Conservation (phyloP, 2,329 filamentous ascomycete genomes). For the Scytalidium lignicola region DNA sequence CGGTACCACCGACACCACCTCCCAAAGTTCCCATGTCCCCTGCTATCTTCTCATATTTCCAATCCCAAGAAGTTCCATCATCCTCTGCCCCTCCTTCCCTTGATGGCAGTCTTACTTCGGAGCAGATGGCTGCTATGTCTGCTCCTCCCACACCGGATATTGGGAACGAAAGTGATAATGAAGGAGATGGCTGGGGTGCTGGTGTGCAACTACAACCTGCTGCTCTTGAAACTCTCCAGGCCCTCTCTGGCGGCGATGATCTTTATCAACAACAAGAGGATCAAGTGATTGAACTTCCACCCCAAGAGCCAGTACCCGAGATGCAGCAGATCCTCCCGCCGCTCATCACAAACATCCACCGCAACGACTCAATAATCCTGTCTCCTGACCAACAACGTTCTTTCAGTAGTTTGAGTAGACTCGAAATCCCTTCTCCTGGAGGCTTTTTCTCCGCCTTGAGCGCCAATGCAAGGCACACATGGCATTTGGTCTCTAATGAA, state of each 20-base stretch:
- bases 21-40: constrained; percentile 71
- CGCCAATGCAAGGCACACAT: constrained; percentile 70
- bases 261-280: constrained; percentile 58
- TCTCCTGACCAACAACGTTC: constrained; percentile 52
- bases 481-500: constrained; percentile 59
- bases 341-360: constrained; percentile 38
- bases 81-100: constrained; percentile 75
- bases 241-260: constrained; percentile 56
- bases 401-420: constrained; percentile 66
- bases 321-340: constrained; percentile 49
- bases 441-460: constrained; percentile 88
- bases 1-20: constrained; percentile 59
- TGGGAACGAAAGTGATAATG: constrained; percentile 47
- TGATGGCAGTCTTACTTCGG: constrained; percentile 82
- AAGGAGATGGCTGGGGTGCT: constrained; percentile 59
- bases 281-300: constrained; percentile 47
- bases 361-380: constrained; percentile 32
- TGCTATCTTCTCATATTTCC: constrained; percentile 66
- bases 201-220: constrained; percentile 72
- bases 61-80: constrained; percentile 64
- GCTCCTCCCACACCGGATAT: constrained; percentile 80
- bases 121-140: constrained; percentile 78
- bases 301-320: constrained; percentile 37
- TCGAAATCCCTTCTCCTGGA: constrained; percentile 87
- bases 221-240: constrained; percentile 74